Evolutionary conservation across 352 stramenopile genomes (phyloP).

Genomic region (Phytopythium mirpurense): DNA sequence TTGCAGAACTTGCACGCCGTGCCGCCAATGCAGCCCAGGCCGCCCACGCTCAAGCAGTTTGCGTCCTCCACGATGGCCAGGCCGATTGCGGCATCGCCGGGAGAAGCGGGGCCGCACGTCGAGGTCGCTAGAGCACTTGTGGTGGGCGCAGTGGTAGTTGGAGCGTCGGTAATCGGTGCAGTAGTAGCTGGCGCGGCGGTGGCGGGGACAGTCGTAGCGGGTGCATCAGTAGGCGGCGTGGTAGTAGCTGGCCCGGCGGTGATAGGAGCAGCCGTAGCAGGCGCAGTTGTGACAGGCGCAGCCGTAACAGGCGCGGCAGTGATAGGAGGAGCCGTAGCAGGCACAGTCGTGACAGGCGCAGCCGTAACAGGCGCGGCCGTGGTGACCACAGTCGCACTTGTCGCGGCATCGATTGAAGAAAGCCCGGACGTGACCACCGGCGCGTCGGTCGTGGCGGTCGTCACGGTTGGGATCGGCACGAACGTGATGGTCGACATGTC

Average conservation of each 20-base stretch:
- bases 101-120: background rate
- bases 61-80: slow-evolving; percentile 13
- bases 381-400: background rate
- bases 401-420: background rate
- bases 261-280: background rate
- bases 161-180: background rate
- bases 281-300: background rate
- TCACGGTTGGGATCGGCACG: slow-evolving; percentile 2
- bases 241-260: background rate
- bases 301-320: background rate
- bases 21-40: background rate
- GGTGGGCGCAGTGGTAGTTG: background rate
- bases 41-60: slow-evolving; percentile 14
- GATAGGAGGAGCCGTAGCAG: background rate
- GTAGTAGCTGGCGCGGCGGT: background rate
- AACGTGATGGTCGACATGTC: slow-evolving; percentile 5
- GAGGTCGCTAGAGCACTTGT: background rate
- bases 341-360: background rate
- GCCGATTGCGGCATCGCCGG: background rate
- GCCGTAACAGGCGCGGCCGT: background rate
- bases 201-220: background rate
- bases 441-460: slow-evolving; percentile 6
- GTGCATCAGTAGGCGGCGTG: background rate
- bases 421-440: slow-evolving; percentile 2
- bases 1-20: slow-evolving; percentile 20